A percentile compares a stretch with the other conserved stretches of the same genome.
Conservation (phyloP, 768 basidiomycete genomes). For the Rhodotorula babjevae region DNA sequence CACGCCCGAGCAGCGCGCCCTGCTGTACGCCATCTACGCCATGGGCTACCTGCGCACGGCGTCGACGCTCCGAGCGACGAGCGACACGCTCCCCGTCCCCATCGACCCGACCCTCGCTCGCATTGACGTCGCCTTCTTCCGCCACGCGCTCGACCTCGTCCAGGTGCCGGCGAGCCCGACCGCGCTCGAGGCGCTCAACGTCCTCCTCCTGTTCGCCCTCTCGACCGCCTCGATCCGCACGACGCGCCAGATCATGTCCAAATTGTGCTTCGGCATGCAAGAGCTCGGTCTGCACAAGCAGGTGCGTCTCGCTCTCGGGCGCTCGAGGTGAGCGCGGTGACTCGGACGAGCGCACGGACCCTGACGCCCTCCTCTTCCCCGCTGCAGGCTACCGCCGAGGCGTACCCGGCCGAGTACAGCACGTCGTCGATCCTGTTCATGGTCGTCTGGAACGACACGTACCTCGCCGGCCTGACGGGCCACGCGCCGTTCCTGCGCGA, state of each 20-base stretch:
- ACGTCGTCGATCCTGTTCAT: background rate
- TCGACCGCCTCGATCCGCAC: background rate
- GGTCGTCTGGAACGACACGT: background rate
- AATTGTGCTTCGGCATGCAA: background rate
- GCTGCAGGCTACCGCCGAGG: background rate
- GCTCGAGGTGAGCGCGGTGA: too few species aligned
- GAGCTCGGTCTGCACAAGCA: slow-evolving; percentile 8
- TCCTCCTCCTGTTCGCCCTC: slow-evolving; percentile 9
- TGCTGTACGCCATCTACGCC: slow-evolving; percentile 7
- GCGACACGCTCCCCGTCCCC: background rate
- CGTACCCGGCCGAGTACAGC: background rate
- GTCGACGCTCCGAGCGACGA: background rate
- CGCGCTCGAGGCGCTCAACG: slow-evolving; percentile 4
- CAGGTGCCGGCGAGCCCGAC: background rate
- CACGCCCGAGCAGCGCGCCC: slow-evolving; percentile 5
- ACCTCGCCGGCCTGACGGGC: background rate
- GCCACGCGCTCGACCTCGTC: background rate
- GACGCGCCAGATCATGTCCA: background rate
- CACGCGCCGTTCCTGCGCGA: background rate
- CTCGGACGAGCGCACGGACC: too few species aligned
- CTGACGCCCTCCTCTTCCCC: background rate
- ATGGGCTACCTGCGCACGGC: background rate
- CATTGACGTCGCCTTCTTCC: background rate
- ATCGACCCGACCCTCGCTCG: background rate
- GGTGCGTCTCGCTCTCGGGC: background rate